These are phyloP conservation scores for Hygrocybe coccinea DNA, from an alignment of 768 basidiomycete genomes.

Conservation along the genomic window DNA sequence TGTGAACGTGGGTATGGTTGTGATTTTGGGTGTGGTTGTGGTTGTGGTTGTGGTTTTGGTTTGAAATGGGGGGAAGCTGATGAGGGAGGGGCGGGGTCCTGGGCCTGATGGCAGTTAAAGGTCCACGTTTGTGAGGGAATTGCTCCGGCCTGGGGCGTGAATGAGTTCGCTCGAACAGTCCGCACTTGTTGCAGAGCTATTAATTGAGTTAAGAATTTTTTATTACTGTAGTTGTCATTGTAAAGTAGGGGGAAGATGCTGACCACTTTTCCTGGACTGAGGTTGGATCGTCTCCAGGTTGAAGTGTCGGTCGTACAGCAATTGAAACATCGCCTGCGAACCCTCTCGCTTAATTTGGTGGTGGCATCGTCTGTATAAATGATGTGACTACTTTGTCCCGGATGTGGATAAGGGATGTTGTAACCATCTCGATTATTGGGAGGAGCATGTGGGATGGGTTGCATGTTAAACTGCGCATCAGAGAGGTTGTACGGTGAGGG, in stretches of 20 bases:
- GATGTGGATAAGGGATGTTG: slow-evolving; percentile 26
- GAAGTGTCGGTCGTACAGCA: slow-evolving; percentile 82
- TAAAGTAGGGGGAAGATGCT: slow-evolving; percentile 17
- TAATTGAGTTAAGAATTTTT: background rate
- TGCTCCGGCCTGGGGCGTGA: slow-evolving; percentile 74
- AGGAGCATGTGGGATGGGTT: slow-evolving; percentile 15
- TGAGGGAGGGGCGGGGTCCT: slow-evolving; percentile 43
- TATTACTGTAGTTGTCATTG: slow-evolving; percentile 28
- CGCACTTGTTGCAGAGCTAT: slow-evolving; percentile 69
- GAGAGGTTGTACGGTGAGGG: slow-evolving; percentile 16
- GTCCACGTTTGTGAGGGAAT: slow-evolving; percentile 75
- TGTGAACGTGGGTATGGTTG: slow-evolving; percentile 25
- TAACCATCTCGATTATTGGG: slow-evolving; percentile 17
- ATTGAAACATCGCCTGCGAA: slow-evolving; percentile 76
- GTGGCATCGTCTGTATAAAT: slow-evolving; percentile 73
- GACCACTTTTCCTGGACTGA: slow-evolving; percentile 76
- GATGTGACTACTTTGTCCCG: slow-evolving; percentile 29
- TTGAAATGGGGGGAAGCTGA: slow-evolving; percentile 43
- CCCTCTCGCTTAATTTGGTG: slow-evolving; percentile 73
- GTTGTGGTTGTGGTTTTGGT: slow-evolving; percentile 20
- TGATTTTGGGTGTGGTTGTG: slow-evolving; percentile 27
- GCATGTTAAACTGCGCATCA: slow-evolving; percentile 14
- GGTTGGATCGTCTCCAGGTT: slow-evolving; percentile 73
- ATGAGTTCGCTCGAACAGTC: slow-evolving; percentile 76
- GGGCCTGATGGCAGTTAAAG: slow-evolving; percentile 51